These are phyloP conservation scores for Austropuccinia psidii DNA, from an alignment of 1,284 basidiomycete species.

Conservation along the genomic window DNA sequence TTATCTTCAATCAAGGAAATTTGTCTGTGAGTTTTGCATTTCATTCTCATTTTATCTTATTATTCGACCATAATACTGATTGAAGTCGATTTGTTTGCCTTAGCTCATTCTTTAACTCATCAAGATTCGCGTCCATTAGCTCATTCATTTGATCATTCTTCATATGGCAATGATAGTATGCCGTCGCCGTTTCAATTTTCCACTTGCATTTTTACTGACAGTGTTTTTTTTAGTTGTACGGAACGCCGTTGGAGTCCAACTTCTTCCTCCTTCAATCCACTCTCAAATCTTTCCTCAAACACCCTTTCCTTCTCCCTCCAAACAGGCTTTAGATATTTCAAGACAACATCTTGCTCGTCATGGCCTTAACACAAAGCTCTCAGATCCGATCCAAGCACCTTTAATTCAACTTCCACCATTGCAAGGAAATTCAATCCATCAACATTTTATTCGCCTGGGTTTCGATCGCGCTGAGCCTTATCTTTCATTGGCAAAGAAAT, in stretches of 20 bases:
- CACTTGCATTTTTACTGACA: no score
- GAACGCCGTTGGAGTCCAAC: conserved; percentile 84
- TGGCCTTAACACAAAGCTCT: conserved; percentile 68
- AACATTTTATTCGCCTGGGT: conserved; percentile 84
- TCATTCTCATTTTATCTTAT: no score
- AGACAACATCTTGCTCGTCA: conserved; percentile 69
- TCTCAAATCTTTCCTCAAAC: conserved; percentile 69
- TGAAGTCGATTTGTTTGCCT: no score
- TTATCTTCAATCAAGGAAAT: no score
- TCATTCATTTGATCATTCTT: no score
- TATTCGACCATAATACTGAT: no score
- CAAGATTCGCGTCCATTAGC: no score
- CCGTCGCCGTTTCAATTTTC: no score
- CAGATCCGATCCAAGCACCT: conserved; percentile 68
- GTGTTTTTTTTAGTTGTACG: conserved; percentile 51
- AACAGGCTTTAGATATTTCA: conserved; percentile 64
- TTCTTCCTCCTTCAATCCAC: conserved; percentile 72
- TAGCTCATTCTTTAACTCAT: no score
- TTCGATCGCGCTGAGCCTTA: conserved; percentile 67
- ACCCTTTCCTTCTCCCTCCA: conserved; percentile 59
- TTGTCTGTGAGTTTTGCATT: no score
- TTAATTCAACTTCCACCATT: conserved; percentile 74
- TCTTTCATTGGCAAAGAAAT: conserved; percentile 62
- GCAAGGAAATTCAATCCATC: conserved; percentile 70
- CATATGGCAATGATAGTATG: no score